Evolutionary conservation across 2,329 filamentous ascomycete species (phyloP).

Genomic region (Venturia carpophila): DNA sequence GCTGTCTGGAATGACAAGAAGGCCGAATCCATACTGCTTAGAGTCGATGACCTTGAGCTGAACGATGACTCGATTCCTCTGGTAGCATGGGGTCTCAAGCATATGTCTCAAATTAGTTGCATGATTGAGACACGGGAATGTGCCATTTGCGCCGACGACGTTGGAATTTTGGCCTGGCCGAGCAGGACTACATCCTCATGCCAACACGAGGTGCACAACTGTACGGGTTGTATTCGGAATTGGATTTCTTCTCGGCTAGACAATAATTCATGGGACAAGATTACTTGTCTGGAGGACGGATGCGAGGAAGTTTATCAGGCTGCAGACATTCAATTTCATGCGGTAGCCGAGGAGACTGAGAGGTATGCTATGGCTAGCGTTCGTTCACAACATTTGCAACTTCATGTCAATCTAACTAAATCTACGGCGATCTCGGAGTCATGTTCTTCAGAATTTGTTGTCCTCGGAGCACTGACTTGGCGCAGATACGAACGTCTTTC

Average conservation of each 20-base stretch:
- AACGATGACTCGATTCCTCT: slow-evolving; percentile 6
- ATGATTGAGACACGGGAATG: slow-evolving; percentile 4
- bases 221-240: slow-evolving; percentile 2
- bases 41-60: background rate
- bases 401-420: background rate
- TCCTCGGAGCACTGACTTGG: background rate
- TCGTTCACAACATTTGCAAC: background rate
- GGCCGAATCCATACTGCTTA: background rate
- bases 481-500: slow-evolving; percentile 12
- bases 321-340: slow-evolving; percentile 2
- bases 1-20: background rate
- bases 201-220: background rate
- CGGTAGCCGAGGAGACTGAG: background rate
- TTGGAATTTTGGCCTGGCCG: slow-evolving; percentile 1
- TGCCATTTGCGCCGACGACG: slow-evolving; percentile 10
- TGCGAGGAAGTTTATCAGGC: slow-evolving; percentile 1
- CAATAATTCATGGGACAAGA: slow-evolving; percentile 14
- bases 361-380: background rate
- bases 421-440: background rate
- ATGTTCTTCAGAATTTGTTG: background rate
- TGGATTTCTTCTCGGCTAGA: slow-evolving; percentile 11
- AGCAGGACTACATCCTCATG: slow-evolving; percentile 7
- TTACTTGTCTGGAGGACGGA: slow-evolving; percentile 10
- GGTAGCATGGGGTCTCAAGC: background rate
- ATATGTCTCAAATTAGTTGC: slow-evolving; percentile 1